These are phyloP conservation scores for Arctium lappa DNA, from an alignment of 129 eudicot species.

Conservation along the genomic window DNA sequence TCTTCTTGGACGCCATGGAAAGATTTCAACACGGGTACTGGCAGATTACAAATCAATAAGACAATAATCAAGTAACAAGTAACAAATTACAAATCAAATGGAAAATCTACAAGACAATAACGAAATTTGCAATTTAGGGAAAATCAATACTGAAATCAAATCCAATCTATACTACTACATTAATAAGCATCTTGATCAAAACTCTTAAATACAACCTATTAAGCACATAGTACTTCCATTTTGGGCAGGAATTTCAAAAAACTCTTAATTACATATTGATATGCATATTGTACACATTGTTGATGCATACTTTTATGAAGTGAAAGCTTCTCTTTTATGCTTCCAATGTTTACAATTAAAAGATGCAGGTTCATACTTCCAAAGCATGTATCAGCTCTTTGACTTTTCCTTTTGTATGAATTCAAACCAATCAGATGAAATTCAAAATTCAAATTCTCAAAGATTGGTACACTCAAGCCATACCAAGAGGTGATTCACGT, in stretches of 20 bases:
- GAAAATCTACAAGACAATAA: neutral
- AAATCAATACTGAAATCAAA: neutral
- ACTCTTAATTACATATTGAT: too few species aligned
- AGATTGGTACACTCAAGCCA: too few species aligned
- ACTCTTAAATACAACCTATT: too few species aligned
- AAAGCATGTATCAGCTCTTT: too few species aligned
- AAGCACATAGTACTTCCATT: neutral
- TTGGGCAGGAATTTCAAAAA: neutral
- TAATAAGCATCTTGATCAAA: too few species aligned
- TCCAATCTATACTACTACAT: neutral
- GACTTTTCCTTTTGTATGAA: neutral
- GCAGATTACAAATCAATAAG: neutral
- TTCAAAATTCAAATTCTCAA: too few species aligned
- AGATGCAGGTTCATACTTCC: too few species aligned
- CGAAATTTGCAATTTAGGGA: neutral
- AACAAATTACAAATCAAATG: neutral
- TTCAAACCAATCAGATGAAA: neutral
- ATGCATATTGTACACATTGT: too few species aligned
- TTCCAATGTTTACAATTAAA: too few species aligned
- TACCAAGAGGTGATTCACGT: too few species aligned
- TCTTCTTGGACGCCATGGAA: constrained; percentile 55
- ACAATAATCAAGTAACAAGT: neutral
- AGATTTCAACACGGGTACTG: neutral
- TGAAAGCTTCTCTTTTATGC: too few species aligned
- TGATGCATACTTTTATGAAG: too few species aligned